Evolutionary conservation across 495 filamentous ascomycete genomes (phyloP).

Genomic region (Penicillium atrosanguineum): DNA sequence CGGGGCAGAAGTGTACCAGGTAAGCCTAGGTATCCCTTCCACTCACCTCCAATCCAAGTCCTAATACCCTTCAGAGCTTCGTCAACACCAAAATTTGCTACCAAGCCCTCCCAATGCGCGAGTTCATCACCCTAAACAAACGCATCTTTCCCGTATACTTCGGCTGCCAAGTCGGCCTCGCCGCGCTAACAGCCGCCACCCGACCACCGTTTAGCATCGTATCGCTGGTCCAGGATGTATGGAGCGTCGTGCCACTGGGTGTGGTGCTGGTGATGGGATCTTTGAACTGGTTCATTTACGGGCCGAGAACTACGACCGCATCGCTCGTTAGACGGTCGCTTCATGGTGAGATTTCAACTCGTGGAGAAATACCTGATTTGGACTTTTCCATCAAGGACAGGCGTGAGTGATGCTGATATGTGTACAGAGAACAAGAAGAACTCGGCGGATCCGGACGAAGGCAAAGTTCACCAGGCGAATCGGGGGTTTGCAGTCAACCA

Average conservation of each 20-base stretch:
- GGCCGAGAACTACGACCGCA: constrained; percentile 43
- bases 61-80: constrained; percentile 37
- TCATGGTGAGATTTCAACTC: constrained; percentile 40
- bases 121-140: constrained; percentile 52
- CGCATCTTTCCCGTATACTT: constrained; percentile 57
- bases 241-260: constrained; percentile 36
- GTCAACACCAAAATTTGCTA: constrained; percentile 52
- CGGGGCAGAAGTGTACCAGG: constrained; percentile 50
- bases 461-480: constrained; percentile 38
- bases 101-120: constrained; percentile 41
- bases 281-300: constrained; percentile 48
- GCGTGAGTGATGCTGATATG: background rate
- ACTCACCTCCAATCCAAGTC: background rate
- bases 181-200: constrained; percentile 44
- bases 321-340: constrained; percentile 44
- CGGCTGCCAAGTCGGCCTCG: constrained; percentile 38
- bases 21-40: constrained; percentile 1
- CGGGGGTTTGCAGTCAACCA: constrained; percentile 48
- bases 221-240: constrained; percentile 30
- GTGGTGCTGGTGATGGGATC: constrained; percentile 38
- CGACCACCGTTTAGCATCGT: constrained; percentile 41
- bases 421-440: constrained; percentile 18
- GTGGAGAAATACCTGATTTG: no score
- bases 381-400: no score
- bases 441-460: constrained; percentile 8